A percentile compares a stretch with the other conserved stretches of the same genome.
These are phyloP conservation scores for Pachyrhizus erosus DNA, from an alignment of 306 rosid species.

Conservation along the genomic window DNA sequence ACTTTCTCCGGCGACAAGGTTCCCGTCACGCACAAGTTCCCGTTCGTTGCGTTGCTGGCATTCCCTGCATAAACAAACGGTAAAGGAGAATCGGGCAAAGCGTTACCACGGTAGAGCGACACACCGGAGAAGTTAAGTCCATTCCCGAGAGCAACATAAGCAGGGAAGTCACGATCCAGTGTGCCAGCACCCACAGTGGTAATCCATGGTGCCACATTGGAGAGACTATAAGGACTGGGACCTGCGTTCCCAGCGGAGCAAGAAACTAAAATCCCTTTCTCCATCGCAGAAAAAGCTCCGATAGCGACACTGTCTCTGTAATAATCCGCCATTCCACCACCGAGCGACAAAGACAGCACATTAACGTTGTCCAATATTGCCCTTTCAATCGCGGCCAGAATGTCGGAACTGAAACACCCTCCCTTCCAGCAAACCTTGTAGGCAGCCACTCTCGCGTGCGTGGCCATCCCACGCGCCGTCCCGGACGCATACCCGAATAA, in stretches of 20 bases:
- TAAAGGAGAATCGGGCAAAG: slow-evolving; percentile 52
- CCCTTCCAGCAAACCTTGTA: slow-evolving; percentile 94
- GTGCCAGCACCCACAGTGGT: slow-evolving; percentile 97
- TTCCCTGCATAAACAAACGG: slow-evolving; percentile 79
- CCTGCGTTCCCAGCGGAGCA: slow-evolving; percentile 96
- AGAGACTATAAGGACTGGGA: slow-evolving; percentile 65
- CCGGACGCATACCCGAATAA: slow-evolving; percentile 73
- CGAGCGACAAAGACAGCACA: slow-evolving; percentile 86
- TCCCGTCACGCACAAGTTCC: slow-evolving; percentile 80
- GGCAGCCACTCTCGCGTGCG: slow-evolving; percentile 75
- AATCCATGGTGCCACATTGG: slow-evolving; percentile 92
- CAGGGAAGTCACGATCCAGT: slow-evolving; percentile 95
- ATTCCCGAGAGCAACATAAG: slow-evolving; percentile 68
- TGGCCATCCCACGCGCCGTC: slow-evolving; percentile 94
- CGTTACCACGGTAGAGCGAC: slow-evolving; percentile 69
- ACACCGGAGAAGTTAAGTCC: slow-evolving; percentile 86
- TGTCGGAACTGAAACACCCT: slow-evolving; percentile 96
- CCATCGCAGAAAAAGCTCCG: slow-evolving; percentile 88
- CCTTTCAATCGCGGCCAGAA: slow-evolving; percentile 73
- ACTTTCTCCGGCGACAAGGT: slow-evolving; percentile 70
- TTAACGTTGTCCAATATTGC: slow-evolving; percentile 75
- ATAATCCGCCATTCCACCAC: slow-evolving; percentile 86
- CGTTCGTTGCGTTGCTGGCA: slow-evolving; percentile 61
- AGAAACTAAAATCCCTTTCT: slow-evolving; percentile 81
- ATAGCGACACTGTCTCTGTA: slow-evolving; percentile 81